Evolutionary conservation across 2,329 filamentous ascomycete species (phyloP), one percentile per base, ranked within the genome.

Genomic region (Pezicula neosporulosa): DNA sequence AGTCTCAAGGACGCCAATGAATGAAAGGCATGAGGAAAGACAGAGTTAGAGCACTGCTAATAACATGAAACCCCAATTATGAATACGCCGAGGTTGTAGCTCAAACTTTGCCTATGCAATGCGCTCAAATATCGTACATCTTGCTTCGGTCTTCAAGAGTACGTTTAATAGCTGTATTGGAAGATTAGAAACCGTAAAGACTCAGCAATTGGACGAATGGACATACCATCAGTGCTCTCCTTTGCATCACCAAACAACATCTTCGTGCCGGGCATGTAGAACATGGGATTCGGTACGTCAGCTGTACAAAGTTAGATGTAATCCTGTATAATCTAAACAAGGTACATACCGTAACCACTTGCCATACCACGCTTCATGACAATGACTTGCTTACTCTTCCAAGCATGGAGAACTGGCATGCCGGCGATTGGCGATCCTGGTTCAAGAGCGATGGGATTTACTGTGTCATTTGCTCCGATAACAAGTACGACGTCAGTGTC

Each of bases 181-280:
- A 36, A 48, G 5, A 24, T 21, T 15, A 16, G 45, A 10, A 16
- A 38, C 15, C 24, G 13, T 16, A 44, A 10, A 18, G 15, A 18
- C 12, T 16, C 13, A 3, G 16, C 33, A 33, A 43, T 18, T 6
- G 15, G 15, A 33, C 15, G 13, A 39, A 44, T 13, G 10, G 44
- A 60, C 60, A 51, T 63, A 87, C 85, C 88, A 74, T 94, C 89
- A 65, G 89, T 93, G 53, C 86, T 88, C 53, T 82, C 80, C 73
- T 90, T 93, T 18, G 91, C 91, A 72, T 96, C 91, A 24, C 91
- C 90, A 71, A 96, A 96, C 52, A 96, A 69, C 91, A 96, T 96
- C 72, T 87, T 89, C 2, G 90, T 91, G 47, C 87, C 87, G 3
- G 88, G 86, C 87, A 92, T 93, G 70, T 86, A 94, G 70, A 95